These are phyloP conservation scores for Trapa bicornis DNA, from an alignment of 345 rosid genomes.

Conservation along the genomic window DNA sequence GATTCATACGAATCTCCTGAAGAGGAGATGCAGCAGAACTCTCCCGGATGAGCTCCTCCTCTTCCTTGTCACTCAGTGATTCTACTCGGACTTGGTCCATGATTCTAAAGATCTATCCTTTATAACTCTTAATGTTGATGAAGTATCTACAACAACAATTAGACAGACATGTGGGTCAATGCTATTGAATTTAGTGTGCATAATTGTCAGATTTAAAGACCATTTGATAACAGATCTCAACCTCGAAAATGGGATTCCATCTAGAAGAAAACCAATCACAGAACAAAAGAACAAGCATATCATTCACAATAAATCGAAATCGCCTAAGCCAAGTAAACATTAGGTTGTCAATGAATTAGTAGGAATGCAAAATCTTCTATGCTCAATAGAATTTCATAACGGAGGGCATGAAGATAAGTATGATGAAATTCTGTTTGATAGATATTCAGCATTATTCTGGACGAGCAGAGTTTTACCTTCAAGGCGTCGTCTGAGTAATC, in stretches of 20 bases:
- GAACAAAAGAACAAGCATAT: too few relatives aligned
- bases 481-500: neutral
- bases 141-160: neutral
- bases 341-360: neutral
- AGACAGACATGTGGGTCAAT: neutral
- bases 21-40: slow-evolving; percentile 17
- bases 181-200: neutral
- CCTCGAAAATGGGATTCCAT: neutral
- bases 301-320: too few relatives aligned
- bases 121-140: neutral
- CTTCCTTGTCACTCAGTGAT: slow-evolving; percentile 27
- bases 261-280: too few relatives aligned
- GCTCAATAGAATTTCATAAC: neutral
- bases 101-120: too few relatives aligned
- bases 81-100: slow-evolving; percentile 47
- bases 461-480: neutral
- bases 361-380: slow-evolving; percentile 1
- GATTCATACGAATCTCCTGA: slow-evolving; percentile 9
- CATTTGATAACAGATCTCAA: neutral
- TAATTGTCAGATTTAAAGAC: neutral
- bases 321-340: neutral
- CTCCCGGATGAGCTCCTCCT: slow-evolving; percentile 36
- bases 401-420: neutral
- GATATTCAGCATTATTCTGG: too few relatives aligned
- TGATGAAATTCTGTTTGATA: neutral